Conservation (phyloP, 768 basidiomycete genomes). For the Tremella yokohamensis region DNA sequence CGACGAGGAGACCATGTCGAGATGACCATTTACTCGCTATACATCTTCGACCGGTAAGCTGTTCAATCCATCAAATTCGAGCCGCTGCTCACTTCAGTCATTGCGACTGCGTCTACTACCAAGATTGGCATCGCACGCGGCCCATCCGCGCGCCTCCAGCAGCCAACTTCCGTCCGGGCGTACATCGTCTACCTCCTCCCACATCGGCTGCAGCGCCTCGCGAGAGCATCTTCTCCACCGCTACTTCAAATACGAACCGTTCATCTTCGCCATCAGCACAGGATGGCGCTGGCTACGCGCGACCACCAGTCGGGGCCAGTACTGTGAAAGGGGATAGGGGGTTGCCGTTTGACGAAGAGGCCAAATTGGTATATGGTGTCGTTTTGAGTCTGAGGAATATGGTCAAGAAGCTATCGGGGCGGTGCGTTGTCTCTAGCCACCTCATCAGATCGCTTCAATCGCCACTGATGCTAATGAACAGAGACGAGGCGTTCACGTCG, state of each 20-base stretch:
- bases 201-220: slow-evolving; percentile 25
- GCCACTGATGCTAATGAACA: slow-evolving; percentile 43
- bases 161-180: slow-evolving; percentile 68
- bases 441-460: background rate
- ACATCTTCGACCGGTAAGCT: slow-evolving; percentile 85
- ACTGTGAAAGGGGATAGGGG: slow-evolving; percentile 43
- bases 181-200: slow-evolving; percentile 65
- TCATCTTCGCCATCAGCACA: slow-evolving; percentile 19
- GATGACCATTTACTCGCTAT: slow-evolving; percentile 89
- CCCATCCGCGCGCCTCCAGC: slow-evolving; percentile 68
- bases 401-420: slow-evolving; percentile 86
- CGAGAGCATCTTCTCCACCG: slow-evolving; percentile 37
- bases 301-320: background rate
- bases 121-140: slow-evolving; percentile 84
- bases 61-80: background rate
- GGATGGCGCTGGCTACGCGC: slow-evolving; percentile 7
- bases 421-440: slow-evolving; percentile 55
- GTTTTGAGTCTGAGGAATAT: slow-evolving; percentile 85
- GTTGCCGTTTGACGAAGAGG: slow-evolving; percentile 92
- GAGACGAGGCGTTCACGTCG: slow-evolving; percentile 85
- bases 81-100: slow-evolving; percentile 58
- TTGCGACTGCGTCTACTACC: slow-evolving; percentile 88
- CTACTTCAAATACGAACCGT: slow-evolving; percentile 4
- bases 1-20: background rate
- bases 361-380: slow-evolving; percentile 95